These are phyloP conservation scores for Aspergillus steynii DNA, from an alignment of 495 filamentous ascomycete species.

Conservation along the genomic window DNA sequence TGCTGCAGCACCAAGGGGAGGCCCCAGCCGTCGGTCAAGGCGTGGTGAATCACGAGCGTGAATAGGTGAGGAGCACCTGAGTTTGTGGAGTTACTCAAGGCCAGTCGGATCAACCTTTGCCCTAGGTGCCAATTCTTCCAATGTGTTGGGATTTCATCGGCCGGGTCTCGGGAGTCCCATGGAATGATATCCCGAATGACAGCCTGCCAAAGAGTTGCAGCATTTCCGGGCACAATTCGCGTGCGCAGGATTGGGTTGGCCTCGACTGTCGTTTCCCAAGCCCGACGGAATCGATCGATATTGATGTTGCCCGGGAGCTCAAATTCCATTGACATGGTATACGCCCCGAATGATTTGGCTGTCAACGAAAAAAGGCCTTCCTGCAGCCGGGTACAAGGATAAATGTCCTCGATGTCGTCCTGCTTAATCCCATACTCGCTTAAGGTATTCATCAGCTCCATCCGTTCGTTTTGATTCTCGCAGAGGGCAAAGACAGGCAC, in stretches of 20 bases:
- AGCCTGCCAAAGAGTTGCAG: no score
- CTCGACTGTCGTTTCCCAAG: constrained; percentile 12
- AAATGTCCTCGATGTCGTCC: constrained; percentile 55
- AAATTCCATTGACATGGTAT: neutral
- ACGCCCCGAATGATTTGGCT: neutral
- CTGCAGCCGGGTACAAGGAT: constrained; percentile 55
- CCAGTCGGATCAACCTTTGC: no score
- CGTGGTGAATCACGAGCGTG: no score
- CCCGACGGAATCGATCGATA: neutral
- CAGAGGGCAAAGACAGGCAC: constrained; percentile 19
- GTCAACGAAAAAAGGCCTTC: constrained; percentile 50
- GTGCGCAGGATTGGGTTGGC: constrained; percentile 32
- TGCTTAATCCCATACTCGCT: no score
- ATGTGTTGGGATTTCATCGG: no score
- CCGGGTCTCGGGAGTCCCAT: no score
- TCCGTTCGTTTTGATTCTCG: constrained; percentile 14
- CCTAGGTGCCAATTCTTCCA: no score
- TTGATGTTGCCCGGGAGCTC: constrained; percentile 1
- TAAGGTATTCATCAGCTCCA: constrained; percentile 5
- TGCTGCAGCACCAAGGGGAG: no score
- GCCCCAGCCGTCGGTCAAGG: no score
- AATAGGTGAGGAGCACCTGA: no score
- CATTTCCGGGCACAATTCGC: constrained; percentile 27
- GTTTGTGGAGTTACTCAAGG: no score
- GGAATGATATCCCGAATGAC: no score